These are phyloP conservation scores for Pythium grandisporangium DNA, from an alignment of 352 stramenopile genomes.

Conservation along the genomic window DNA sequence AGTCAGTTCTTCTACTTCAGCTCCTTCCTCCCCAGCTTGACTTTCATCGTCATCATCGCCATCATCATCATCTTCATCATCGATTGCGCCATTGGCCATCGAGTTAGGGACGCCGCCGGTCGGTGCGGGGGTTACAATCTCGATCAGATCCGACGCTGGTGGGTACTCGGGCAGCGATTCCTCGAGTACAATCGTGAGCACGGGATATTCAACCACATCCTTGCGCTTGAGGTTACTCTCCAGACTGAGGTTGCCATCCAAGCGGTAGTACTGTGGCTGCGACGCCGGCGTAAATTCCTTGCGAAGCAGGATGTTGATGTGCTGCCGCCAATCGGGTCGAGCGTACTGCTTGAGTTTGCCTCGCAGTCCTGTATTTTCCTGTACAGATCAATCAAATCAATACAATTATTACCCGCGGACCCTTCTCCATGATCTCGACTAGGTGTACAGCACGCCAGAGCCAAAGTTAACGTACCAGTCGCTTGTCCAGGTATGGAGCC, in stretches of 20 bases:
- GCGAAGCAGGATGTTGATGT: constrained; percentile 52
- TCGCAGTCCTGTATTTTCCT: constrained; percentile 65
- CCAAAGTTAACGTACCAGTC: constrained; percentile 36
- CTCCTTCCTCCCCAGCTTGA: constrained; percentile 1
- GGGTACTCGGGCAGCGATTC: constrained; percentile 42
- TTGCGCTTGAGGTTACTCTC: constrained; percentile 74
- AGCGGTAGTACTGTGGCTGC: constrained; percentile 58
- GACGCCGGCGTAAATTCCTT: constrained; percentile 72
- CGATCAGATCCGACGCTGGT: constrained; percentile 57
- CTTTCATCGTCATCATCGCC: not conserved
- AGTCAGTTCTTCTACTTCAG: not conserved
- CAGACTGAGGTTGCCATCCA: constrained; percentile 50
- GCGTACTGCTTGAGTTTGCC: constrained; percentile 69
- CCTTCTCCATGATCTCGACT: too few species aligned
- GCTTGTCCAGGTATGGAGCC: constrained; percentile 43
- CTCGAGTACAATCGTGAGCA: constrained; percentile 46
- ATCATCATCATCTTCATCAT: not conserved
- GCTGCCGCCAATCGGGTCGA: constrained; percentile 33
- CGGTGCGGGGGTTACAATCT: constrained; percentile 18
- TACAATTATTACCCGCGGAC: too few species aligned
- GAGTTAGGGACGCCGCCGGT: not conserved
- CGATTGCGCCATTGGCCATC: not conserved
- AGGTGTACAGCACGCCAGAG: too few species aligned
- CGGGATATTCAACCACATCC: constrained; percentile 69
- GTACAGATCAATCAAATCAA: too few species aligned